Percentiles rank a stretch among this genome's conserved stretches.
phyloP scores from a whole-genome alignment of 176 grass and related monocot species.

The Stipa capillata region DNA sequence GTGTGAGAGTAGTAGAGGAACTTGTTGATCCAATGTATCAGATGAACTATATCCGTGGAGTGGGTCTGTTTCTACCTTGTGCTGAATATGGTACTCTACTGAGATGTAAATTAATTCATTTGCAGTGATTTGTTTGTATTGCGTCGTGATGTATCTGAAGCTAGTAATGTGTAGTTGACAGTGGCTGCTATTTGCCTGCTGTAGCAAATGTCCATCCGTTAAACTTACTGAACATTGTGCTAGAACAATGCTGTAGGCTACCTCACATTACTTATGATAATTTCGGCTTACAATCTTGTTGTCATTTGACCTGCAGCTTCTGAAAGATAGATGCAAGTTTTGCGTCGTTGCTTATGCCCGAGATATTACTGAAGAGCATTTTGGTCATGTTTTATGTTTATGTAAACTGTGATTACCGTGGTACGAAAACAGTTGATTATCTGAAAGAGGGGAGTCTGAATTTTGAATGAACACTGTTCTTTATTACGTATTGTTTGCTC shows the following conservation, averaged over 20 bases:
- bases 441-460: no score
- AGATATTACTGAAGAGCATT: no score
- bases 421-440: no score
- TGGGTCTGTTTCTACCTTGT: slow-evolving; percentile 6
- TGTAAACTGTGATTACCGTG: no score
- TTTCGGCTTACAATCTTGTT: not conserved
- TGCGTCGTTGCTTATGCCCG: no score
- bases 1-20: slow-evolving; percentile 29
- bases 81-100: not conserved
- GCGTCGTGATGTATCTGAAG: not conserved
- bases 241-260: not conserved
- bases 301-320: no score
- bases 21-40: slow-evolving; percentile 9
- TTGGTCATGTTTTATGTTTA: no score
- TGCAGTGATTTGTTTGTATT: not conserved
- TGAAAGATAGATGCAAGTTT: no score
- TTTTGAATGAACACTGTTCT: no score
- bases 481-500: no score
- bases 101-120: slow-evolving; percentile 24
- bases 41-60: slow-evolving; percentile 15
- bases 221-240: slow-evolving; percentile 14
- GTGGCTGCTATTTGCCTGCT: not conserved
- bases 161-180: not conserved
- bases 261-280: not conserved
- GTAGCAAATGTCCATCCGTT: not conserved